Evolutionary conservation across 768 basidiomycete genomes (phyloP), one percentile per base, ranked within the genome.

Genomic region (Lentinula sp.): DNA sequence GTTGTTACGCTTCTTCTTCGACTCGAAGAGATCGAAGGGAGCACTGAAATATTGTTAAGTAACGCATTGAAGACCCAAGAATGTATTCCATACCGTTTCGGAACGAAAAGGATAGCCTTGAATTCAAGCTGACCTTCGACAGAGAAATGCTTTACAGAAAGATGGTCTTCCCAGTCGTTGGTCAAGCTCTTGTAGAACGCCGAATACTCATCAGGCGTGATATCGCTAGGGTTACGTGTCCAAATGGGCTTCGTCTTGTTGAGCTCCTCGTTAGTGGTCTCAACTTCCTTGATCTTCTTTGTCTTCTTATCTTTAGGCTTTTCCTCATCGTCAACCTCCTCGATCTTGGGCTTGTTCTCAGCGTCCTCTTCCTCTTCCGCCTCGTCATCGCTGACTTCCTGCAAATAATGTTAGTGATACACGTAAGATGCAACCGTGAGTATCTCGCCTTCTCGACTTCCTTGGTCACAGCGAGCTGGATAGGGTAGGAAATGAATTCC

Each of bases 1-100:
- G 90, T 98, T 98, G 86, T 98, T 98, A 71, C 96, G 93, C 87
- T 98, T 98, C 91, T 98, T 98, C 90, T 99, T 98, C 63, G 91
- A 92, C 82, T 99, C 97, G 80, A 99, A 99, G 74, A 99, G 90
- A 72, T 99, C 97, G 77, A 98, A 98, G 57, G 97, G 97, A 48
- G 96, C 97, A 63, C 95, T 95, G 57, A 6, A 37, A 61, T 59
- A 64, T 13, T 67, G 58, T 4, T 53, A 28, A 61, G 7, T 51
- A 33, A 35, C 16, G 35, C 7, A 9, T 28, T 15, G n/a, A 4
- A 41, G 52, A 20, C 12, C 0, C 36, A 43, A 4, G 58, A 37
- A 42, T 10, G 10, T 16, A 28, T 15, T 15, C 73, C 86, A 60
- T 71, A 92, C 92, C 94, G 91, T 78, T 97, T 98, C 66, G 96